Conservation (phyloP, 2,329 filamentous ascomycete species). For the Beauveria scarabaeidicola region DNA sequence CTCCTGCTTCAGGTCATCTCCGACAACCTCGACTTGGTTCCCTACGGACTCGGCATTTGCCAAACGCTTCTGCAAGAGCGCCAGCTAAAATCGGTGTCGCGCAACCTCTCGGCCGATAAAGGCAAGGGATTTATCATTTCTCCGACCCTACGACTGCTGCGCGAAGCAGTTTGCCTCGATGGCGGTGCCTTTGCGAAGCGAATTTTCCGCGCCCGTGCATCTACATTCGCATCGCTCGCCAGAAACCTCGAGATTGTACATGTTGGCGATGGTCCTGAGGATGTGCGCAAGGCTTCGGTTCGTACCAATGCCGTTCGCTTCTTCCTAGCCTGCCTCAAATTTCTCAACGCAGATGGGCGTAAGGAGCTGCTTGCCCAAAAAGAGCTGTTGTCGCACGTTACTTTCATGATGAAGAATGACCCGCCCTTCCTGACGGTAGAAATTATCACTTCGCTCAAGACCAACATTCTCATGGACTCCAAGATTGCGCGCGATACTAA, state of each 20-base stretch:
- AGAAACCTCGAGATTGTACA: conserved; percentile 69
- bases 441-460: conserved; percentile 61
- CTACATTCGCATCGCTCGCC: conserved; percentile 71
- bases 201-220: conserved; percentile 69
- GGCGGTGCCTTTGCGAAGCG: conserved; percentile 71
- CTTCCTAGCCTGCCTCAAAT: conserved; percentile 68
- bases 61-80: conserved; percentile 73
- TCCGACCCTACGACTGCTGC: conserved; percentile 75
- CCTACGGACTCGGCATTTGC: conserved; percentile 69
- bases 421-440: conserved; percentile 67
- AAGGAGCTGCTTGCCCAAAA: conserved; percentile 70
- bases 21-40: conserved; percentile 60
- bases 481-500: conserved; percentile 67
- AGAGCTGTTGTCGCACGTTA: conserved; percentile 75
- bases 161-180: conserved; percentile 78
- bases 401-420: conserved; percentile 71
- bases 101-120: conserved; percentile 70
- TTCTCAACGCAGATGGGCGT: conserved; percentile 69
- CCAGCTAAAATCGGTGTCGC: conserved; percentile 71
- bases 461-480: conserved; percentile 64
- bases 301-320: conserved; percentile 78
- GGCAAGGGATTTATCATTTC: conserved; percentile 83
- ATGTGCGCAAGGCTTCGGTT: conserved; percentile 64
- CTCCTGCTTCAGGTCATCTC: conserved; percentile 75
- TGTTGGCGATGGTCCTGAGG: conserved; percentile 48